Base-by-base conservation (phyloP, 2,329 filamentous ascomycete species). In the Thermoascus crustaceus region DNA sequence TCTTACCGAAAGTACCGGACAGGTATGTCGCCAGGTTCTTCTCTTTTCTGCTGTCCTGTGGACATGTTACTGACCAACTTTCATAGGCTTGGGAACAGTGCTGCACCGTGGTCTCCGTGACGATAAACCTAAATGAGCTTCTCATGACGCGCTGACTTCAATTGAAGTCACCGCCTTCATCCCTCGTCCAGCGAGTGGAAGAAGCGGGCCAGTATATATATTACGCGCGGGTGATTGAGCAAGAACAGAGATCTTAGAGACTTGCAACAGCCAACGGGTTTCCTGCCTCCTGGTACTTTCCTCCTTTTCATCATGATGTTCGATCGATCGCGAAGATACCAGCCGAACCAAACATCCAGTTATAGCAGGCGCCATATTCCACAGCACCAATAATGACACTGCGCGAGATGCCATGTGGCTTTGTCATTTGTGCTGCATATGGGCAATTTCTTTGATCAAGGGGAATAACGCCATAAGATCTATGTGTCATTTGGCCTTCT, bases 181-280 rank as follows among this genome's bases (percentile, higher is more conserved):
- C 58, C 57, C 55, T 54, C 38, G 41, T 36, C 34, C 18, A 25
- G 34, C 43, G 40, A 53, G 58, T 55, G 60, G 61, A 62, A 60
- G 59, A 54, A 56, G 56, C 54, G 49, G 51, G 48, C 35, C 39
- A 30, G 39, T 37, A 36, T 34, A 41, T 17, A 18, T 17, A 10
- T 16, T 29, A 18, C 26, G 7, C 35, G 49, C 56, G 54, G 37
- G 48, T 66, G 64, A 66, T 54, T 64, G 63, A 64, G 51, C 53
- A 42, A 55, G 64, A 67, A 67, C 64, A 67, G 64, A 67, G 52
- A 67, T 67, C 64, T 59, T 48, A 66, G 63, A 57, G 64, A 60
- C 48, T 44, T 25, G 20, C 18, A 27, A 39, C 30, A 34, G 8
- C 27, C 32, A 29, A 7, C 13, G 7, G 7, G 6, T 29, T 29